Percentiles rank a stretch among this genome's conserved stretches.
Conservation (phyloP, 768 basidiomycete species). For the Lactifluus rugatus region DNA sequence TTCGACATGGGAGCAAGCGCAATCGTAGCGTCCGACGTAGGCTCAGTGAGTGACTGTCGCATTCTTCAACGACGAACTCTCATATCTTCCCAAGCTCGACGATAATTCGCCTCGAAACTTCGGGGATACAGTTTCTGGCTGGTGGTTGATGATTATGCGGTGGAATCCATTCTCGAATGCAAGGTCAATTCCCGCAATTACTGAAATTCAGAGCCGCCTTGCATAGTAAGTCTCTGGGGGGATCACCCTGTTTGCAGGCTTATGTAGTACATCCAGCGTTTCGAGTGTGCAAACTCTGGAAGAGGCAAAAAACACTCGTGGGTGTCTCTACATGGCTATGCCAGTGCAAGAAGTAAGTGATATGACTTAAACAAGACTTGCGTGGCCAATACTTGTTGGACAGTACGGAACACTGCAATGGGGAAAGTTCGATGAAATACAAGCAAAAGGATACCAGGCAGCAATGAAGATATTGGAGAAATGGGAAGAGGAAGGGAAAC, state of each 20-base stretch:
- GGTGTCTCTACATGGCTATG: constrained; percentile 88
- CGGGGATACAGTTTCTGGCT: constrained; percentile 91
- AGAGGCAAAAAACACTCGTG: constrained; percentile 85
- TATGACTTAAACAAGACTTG: not conserved
- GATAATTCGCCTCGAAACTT: constrained; percentile 93
- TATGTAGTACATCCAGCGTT: constrained; percentile 43
- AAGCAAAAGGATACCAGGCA: constrained; percentile 69
- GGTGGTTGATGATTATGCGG: constrained; percentile 88
- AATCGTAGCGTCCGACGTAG: constrained; percentile 92
- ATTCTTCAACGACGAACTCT: not conserved
- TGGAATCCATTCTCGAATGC: constrained; percentile 87
- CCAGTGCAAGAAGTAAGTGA: constrained; percentile 78
- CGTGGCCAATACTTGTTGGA: not conserved
- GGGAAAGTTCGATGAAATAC: constrained; percentile 80
- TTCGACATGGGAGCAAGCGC: constrained; percentile 82
- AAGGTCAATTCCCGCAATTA: constrained; percentile 72
- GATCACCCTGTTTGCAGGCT: constrained; percentile 11
- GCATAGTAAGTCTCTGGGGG: constrained; percentile 73
- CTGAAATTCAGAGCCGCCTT: constrained; percentile 88
- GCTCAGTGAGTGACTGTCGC: constrained; percentile 45
- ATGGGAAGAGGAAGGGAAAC: constrained; percentile 72
- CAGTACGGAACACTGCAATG: constrained; percentile 91
- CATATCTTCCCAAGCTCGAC: constrained; percentile 47
- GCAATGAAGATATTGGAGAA: constrained; percentile 61
- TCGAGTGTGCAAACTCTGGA: constrained; percentile 92